Percentiles rank a stretch among this genome's conserved stretches.
These are phyloP conservation scores for Botrytis deweyae DNA, from an alignment of 2,329 filamentous ascomycete genomes.

Conservation along the genomic window DNA sequence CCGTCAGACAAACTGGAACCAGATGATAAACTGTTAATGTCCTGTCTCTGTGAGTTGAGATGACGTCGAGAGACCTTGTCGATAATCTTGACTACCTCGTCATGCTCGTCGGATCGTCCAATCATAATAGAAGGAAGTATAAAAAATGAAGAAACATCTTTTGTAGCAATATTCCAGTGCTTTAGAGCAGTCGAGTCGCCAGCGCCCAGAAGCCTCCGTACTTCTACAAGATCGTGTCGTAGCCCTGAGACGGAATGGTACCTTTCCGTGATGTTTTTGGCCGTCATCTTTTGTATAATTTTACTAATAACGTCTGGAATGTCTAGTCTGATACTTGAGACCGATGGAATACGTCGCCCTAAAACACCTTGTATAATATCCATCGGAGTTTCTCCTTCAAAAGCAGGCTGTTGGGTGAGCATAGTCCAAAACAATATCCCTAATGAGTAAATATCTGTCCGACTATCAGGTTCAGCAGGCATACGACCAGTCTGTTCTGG, in stretches of 20 bases:
- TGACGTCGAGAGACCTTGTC: constrained; percentile 73
- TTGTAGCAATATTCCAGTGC: constrained; percentile 74
- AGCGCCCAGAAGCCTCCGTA: constrained; percentile 71
- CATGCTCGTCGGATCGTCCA: constrained; percentile 71
- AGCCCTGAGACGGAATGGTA: constrained; percentile 89
- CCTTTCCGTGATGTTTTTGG: constrained; percentile 81
- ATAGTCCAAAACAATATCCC: constrained; percentile 88
- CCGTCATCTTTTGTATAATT: constrained; percentile 89
- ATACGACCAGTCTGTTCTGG: constrained; percentile 93
- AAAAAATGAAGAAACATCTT: constrained; percentile 77
- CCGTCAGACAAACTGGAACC: constrained; percentile 52
- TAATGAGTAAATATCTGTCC: constrained; percentile 91
- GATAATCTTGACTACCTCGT: constrained; percentile 70
- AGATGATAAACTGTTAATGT: constrained; percentile 50
- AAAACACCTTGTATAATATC: constrained; percentile 92
- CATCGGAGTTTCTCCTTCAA: constrained; percentile 75
- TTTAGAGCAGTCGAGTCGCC: constrained; percentile 71
- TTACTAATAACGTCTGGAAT: constrained; percentile 78
- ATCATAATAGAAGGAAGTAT: constrained; percentile 80
- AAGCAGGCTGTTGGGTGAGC: constrained; percentile 75
- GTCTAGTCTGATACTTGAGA: constrained; percentile 76
- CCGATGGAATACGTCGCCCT: constrained; percentile 71
- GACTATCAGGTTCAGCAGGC: constrained; percentile 85
- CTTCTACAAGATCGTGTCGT: constrained; percentile 73
- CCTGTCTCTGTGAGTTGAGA: constrained; percentile 45